These are phyloP conservation scores for Endoconidiophora polonica DNA, from an alignment of 2,329 filamentous ascomycete species.

Conservation along the genomic window DNA sequence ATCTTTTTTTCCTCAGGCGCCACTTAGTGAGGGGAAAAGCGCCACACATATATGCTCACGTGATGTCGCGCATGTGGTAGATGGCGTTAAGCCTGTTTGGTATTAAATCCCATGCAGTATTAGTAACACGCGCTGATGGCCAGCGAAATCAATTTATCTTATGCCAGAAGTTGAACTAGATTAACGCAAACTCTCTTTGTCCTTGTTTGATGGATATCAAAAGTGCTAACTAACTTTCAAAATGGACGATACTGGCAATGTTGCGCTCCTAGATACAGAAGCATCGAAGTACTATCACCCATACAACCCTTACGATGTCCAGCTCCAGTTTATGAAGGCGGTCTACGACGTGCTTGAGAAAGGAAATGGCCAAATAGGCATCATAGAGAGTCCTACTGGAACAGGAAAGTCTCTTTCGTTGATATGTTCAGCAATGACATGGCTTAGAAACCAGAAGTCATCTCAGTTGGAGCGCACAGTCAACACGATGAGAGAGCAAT, in stretches of 20 bases:
- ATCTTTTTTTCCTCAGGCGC: background rate
- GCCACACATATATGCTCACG: background rate
- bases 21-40: background rate
- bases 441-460: conserved; percentile 71
- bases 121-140: background rate
- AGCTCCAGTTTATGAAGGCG: conserved; percentile 71
- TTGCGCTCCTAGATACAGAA: background rate
- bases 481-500: conserved; percentile 25
- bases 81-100: background rate
- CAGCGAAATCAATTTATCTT: background rate
- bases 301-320: conserved; percentile 73
- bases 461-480: conserved; percentile 36
- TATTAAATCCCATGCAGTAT: background rate
- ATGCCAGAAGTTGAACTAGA: background rate
- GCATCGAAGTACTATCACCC: conserved; percentile 61
- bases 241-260: too few species aligned
- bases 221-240: background rate
- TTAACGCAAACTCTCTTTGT: background rate
- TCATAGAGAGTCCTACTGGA: conserved; percentile 88
- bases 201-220: background rate
- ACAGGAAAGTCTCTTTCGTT: conserved; percentile 82
- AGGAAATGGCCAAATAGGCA: conserved; percentile 59
- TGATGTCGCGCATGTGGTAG: conserved; percentile 6
- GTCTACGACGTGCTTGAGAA: conserved; percentile 62
- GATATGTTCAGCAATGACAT: conserved; percentile 77